Conservation (phyloP, 331 rosid species). For the Pyrus hybrid region DNA sequence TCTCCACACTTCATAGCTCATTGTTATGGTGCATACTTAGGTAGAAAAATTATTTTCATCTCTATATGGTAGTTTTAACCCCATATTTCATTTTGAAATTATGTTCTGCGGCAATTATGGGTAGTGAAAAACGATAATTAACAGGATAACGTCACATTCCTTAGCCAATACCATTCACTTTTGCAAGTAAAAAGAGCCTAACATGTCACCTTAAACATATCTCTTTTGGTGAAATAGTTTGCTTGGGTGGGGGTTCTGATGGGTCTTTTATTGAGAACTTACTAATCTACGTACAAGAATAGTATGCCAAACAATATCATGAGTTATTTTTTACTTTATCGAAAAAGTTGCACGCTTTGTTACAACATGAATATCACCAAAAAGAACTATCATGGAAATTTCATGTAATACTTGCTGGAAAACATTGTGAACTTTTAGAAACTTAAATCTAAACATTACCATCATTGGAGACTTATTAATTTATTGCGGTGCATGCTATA, state of each 20-base stretch:
- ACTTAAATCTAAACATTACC: not conserved
- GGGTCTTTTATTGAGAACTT: not conserved
- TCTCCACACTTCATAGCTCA: not conserved
- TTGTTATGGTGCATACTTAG: not conserved
- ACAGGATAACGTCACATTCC: not conserved
- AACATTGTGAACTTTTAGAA: not conserved
- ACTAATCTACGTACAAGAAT: not conserved
- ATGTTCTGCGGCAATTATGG: not conserved
- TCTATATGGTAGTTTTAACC: not conserved
- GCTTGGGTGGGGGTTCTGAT: not conserved
- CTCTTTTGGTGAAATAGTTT: not conserved
- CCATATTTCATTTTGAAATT: not conserved
- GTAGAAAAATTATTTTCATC: not conserved
- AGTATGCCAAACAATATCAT: too few species aligned
- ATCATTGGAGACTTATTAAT: not conserved
- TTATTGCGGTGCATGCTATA: not conserved
- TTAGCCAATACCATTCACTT: not conserved
- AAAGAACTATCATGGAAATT: too few species aligned
- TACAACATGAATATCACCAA: not conserved
- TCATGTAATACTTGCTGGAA: too few species aligned
- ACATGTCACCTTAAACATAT: not conserved
- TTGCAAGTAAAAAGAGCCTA: not conserved
- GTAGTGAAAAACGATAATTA: not conserved
- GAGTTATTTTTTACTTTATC: too few species aligned
- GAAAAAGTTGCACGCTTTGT: too few species aligned